These are phyloP conservation scores for Cadophora sp. DNA, from an alignment of 2,329 filamentous ascomycete species.

Conservation along the genomic window DNA sequence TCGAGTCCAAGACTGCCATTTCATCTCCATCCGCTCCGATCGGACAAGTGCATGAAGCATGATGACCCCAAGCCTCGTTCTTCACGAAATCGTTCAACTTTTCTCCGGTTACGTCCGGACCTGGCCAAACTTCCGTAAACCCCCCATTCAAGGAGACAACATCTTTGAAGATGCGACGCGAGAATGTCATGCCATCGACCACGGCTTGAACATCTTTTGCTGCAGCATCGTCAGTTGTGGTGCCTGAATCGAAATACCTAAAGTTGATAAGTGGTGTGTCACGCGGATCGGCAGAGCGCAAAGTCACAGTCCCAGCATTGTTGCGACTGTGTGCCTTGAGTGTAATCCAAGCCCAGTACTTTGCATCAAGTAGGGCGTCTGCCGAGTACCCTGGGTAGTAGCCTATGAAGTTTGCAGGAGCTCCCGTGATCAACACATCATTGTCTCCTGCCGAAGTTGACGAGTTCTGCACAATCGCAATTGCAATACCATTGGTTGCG, in stretches of 20 bases:
- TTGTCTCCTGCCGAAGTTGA: conserved; percentile 48
- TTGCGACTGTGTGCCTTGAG: conserved; percentile 71
- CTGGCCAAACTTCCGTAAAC: conserved; percentile 53
- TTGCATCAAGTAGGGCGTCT: conserved; percentile 42
- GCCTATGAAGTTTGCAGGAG: conserved; percentile 45
- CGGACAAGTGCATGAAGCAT: conserved; percentile 7
- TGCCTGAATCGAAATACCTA: conserved; percentile 61
- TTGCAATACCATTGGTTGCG: conserved; percentile 58
- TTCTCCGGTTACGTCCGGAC: conserved; percentile 48
- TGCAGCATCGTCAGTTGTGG: conserved; percentile 2
- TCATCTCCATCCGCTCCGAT: conserved; percentile 49
- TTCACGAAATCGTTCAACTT: conserved; percentile 54
- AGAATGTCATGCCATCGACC: conserved; percentile 29
- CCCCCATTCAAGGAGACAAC: conserved; percentile 50
- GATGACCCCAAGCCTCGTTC: conserved; percentile 55
- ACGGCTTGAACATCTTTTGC: conserved; percentile 32
- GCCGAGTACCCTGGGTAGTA: conserved; percentile 52
- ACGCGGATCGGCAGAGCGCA: conserved; percentile 67
- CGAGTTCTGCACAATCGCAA: conserved; percentile 42
- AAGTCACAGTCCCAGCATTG: conserved; percentile 63
- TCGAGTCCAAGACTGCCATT: conserved; percentile 49
- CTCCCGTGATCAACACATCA: conserved; percentile 46
- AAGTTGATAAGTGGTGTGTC: conserved; percentile 68
- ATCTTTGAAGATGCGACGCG: conserved; percentile 46
- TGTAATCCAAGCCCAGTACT: conserved; percentile 48